Evolutionary conservation across 257 asterid species (phyloP), one percentile per base, ranked within the genome.

Genomic region (Cordia subcordata): DNA sequence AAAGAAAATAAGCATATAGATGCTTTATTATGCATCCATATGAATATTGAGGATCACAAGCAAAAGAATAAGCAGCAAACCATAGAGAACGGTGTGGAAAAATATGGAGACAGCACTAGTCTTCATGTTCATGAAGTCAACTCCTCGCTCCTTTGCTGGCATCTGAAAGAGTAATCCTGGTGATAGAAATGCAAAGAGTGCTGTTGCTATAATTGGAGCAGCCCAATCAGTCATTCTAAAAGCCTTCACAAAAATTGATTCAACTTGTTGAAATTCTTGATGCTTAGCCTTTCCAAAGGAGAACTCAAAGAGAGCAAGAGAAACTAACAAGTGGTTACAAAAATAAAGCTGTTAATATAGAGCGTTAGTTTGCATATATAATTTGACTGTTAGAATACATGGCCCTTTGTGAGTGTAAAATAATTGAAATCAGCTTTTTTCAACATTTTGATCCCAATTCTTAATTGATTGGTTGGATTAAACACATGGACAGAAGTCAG

Each of bases 61-160:
- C 62, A 88, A 79, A 54, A 91, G 92, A 38, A 83, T 59, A 45
- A 88, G 95, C 67, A 92, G 84, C 87, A 92, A 64, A 82, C 82
- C 94, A 56, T 80, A 88, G 68, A 88, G 66, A 20, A 86, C 61
- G 12, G 95, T 69, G 70, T 88, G 96, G 23, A 88, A 53, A 47
- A 84, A 9, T 53, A 92, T 81, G 46, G 96, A 81, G 0, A 75
- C 54, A 0, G 65, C 3, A 47, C 87, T 88, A 0, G 99, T 86
- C 73, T 81, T 92, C 96, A 92, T 92, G 79, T 82, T 88, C 49
- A 84, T 75, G 66, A 92, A 86, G 10, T 81, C 98, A 0, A 85
- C 77, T 0, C 92, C 87, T 55, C 65, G 66, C 4, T 88, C 82
- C 69, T 88, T 91, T 16, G 87, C 98, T 0, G 96, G 98, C 19